Base-by-base conservation (phyloP, 1,284 basidiomycete species). In the Moesziomyces sp. region DNA sequence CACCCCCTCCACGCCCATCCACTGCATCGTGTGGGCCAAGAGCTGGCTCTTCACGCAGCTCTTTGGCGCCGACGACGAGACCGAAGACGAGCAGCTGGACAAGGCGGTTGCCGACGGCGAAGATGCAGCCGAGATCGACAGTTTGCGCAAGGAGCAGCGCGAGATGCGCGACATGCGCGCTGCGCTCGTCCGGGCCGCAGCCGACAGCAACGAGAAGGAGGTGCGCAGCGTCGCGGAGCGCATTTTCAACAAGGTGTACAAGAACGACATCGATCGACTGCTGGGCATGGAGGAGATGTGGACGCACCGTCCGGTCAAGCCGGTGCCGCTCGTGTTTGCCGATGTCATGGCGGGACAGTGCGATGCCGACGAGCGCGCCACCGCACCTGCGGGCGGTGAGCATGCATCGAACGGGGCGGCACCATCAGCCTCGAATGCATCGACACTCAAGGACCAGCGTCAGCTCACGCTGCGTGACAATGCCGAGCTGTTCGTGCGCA, bases 1-100 rank as follows among this genome's bases (percentile, higher is more conserved):
- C 2, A 99, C 97, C 0, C 97, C 97, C 0, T 94, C 92, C 57
- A 94, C 96, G 70, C 94, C 97, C 0, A 97, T 99, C 51, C 97
- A 99, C 83, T 99, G 95, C 83, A 98, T 99, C 59, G 96, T 98
- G 0, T 99, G 97, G 97, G 94, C 93, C 33, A 99, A 99, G 85
- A 95, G 90, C 76, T 99, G 98, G 86, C 90, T 99, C n/a, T 90
- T 99, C 76, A 90, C 60, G 0, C 71, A 71, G 47, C 58, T 76
- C 9, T 66, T 74, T n/a, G 71, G 68, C n/a, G 62, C 58, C 5
- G 71, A 72, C 16, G 72, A 70, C 50, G 74, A 76, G 49, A 68
- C 64, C 9, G 68, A 75, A 35, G 74, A 91, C 6, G 87, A 86
- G 0, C 93, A 96, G 82, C 86, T 96, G 4, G 92, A 94, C 74